A percentile compares a stretch with the other conserved stretches of the same genome.
Evolutionary conservation across 1,139 yeast genomes (phyloP).

Genomic region (Protomyces macrosporus): DNA sequence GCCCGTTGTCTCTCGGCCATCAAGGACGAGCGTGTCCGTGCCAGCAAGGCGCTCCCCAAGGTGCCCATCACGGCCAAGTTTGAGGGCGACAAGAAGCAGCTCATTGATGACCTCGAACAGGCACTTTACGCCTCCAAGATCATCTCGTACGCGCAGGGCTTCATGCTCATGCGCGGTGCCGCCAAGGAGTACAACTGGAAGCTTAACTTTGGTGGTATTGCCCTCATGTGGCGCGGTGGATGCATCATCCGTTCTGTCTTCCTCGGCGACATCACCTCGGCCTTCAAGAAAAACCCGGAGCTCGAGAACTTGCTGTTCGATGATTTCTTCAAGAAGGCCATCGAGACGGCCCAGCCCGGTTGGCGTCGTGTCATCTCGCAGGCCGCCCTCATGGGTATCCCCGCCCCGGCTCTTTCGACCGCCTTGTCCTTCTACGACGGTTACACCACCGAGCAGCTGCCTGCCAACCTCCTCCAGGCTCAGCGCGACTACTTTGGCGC

Average conservation of each 20-base stretch:
- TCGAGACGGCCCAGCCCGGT: constrained; percentile 86
- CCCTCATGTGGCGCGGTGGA: constrained; percentile 99
- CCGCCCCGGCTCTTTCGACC: constrained; percentile 96
- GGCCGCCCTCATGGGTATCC: constrained; percentile 81
- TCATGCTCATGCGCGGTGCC: constrained; percentile 98
- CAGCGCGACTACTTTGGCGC: constrained; percentile 99
- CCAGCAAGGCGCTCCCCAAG: constrained; percentile 72
- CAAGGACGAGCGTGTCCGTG: constrained; percentile 83
- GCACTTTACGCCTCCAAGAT: constrained; percentile 98
- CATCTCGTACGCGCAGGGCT: constrained; percentile 98
- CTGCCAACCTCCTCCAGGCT: constrained; percentile 97
- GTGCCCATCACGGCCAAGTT: constrained; percentile 51
- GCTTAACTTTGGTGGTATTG: constrained; percentile 95
- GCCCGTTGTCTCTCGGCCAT: constrained; percentile 92
- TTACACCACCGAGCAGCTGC: constrained; percentile 90
- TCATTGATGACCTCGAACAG: constrained; percentile 92
- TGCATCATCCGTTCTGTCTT: constrained; percentile 98
- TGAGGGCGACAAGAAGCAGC: constrained; percentile 70
- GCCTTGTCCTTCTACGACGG: constrained; percentile 98
- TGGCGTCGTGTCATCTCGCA: constrained; percentile 86
- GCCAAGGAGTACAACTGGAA: constrained; percentile 96
- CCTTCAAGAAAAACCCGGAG: constrained; percentile 88
- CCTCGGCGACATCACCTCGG: constrained; percentile 93
- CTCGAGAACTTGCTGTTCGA: constrained; percentile 89
- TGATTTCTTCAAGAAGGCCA: constrained; percentile 78